Evolutionary conservation across 2,329 filamentous ascomycete genomes (phyloP), one percentile per base, ranked within the genome.

Genomic region (Stagonosporopsis rhizophila): DNA sequence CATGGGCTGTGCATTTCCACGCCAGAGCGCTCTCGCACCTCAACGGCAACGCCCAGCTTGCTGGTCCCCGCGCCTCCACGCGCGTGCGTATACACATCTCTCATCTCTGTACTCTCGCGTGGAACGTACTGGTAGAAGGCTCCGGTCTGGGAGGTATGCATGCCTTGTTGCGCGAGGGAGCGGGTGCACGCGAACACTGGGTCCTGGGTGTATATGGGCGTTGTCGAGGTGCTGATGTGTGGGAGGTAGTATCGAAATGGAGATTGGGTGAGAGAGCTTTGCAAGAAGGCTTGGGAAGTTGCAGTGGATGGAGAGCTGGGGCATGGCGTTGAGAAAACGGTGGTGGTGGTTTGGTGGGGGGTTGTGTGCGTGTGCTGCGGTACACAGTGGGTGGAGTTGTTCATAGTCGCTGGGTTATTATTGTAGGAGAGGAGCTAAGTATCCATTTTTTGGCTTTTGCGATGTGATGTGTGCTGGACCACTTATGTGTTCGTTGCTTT

Each of bases 271-370:
- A 37, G 37, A 8, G 37, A n/a, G 3, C 28, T 46, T 2, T 8
- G 14, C 22, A 42, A 47, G 2, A 44, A 47, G 1, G n/a, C n/a
- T 6, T 14, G 44, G 1, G 37, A 28, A 17, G 42, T 46, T 17
- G 50, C 27, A 2, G 35, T 20, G 5, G 27, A 28, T 3, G 35
- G 28, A 0, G 64, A 58, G 44, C 60, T 15, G 40, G 60, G 70
- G 37, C 50, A 60, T 28, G 48, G 52, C 32, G 20, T 68, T 40
- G 63, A 59, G 41, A 48, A 59, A 41, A 35, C 20, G 30, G 25
- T 27, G 40, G 27, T 19, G 27, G 40, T 49, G 22, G 20, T 34
- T 15, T 4, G 41, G 23, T 39, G 6, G 23, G 47, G 37, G 14
- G 19, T 6, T 17, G 44, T 23, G 30, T 14, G 37, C 4, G n/a